Evolutionary conservation across 768 basidiomycete genomes (phyloP).

Genomic region (Suillus paluster): DNA sequence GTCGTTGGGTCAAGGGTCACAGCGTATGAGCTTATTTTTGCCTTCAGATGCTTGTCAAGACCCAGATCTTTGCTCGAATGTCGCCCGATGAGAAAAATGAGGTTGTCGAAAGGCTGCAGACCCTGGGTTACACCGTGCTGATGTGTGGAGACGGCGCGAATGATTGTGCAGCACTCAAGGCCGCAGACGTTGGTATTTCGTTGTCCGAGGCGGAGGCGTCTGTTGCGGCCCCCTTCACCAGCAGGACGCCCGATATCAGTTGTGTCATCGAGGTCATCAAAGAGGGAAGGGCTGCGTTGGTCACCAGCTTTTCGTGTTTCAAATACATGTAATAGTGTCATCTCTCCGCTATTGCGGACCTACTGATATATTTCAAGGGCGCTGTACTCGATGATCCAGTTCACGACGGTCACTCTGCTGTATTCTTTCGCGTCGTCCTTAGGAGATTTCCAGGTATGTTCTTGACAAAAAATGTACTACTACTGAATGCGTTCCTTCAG

Average conservation of each 20-base stretch:
- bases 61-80: slow-evolving; percentile 97
- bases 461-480: neutral
- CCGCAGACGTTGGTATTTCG: slow-evolving; percentile 96
- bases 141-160: slow-evolving; percentile 99
- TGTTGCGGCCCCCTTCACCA: slow-evolving; percentile 97
- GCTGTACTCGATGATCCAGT: slow-evolving; percentile 97
- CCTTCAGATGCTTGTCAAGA: slow-evolving; percentile 93
- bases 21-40: slow-evolving; percentile 10
- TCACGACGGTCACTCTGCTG: slow-evolving; percentile 94
- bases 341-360: neutral
- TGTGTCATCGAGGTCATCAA: slow-evolving; percentile 97
- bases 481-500: slow-evolving; percentile 40
- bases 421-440: slow-evolving; percentile 97
- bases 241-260: slow-evolving; percentile 89
- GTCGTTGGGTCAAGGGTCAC: slow-evolving; percentile 8
- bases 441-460: slow-evolving; percentile 90
- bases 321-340: slow-evolving; percentile 88
- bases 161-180: slow-evolving; percentile 97
- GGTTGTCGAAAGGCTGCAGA: slow-evolving; percentile 91
- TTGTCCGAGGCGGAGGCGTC: slow-evolving; percentile 98
- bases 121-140: slow-evolving; percentile 92
- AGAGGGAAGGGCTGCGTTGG: slow-evolving; percentile 93
- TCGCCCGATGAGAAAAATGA: slow-evolving; percentile 99
- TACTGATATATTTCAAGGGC: slow-evolving; percentile 63
- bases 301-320: slow-evolving; percentile 99